Base-by-base conservation (phyloP, 306 rosid genomes). In the Carpinus viminea region DNA sequence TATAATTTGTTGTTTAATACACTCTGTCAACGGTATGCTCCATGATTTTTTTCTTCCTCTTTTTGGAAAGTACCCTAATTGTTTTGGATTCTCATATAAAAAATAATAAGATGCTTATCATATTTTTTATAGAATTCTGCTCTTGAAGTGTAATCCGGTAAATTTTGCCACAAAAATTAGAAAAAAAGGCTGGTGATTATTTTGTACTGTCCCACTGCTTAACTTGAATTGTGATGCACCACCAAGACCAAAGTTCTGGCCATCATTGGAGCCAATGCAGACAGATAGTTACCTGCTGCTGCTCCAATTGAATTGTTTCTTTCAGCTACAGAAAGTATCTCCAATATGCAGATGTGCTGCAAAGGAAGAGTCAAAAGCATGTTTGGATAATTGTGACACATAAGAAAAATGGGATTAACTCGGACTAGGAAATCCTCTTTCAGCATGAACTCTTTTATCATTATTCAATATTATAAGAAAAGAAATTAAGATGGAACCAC, bases 31-130 rank as follows among this genome's bases (percentile, higher is more conserved):
- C 50, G 7, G 26, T 64, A 45, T 26, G 28, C 26, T 17, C 65
- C 51, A n/a, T 50, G 61, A 48, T 50, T 76, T 54, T 41, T 41
- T 41, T 41, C 5, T 53, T 70, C 48, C 56, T 52, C 65, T 75
- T 73, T 76, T 68, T 48, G 64, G 4, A 15, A 64, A 64, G 24
- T 36, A 34, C 72, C 50, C 28, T 60, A 12, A 5, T 11, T 18
- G 20, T 69, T 64, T 68, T 36, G 12, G 18, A 18, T 48, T 43
- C 28, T 54, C 69, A 8, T 55, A 16, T 31, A 16, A 28, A 28
- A 72, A 72, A 48, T 17, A 72, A 24, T 21, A 51, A 13, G 20
- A 31, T 41, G 21, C 16, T 16, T 31, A 31, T 31, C 11, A 65
- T 8, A 36, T 65, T 15, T n/a, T 28, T 36, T 13, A 26, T 61